These are phyloP conservation scores for Chaetomium cochliodes DNA, from an alignment of 495 filamentous ascomycete genomes.

Conservation along the genomic window DNA sequence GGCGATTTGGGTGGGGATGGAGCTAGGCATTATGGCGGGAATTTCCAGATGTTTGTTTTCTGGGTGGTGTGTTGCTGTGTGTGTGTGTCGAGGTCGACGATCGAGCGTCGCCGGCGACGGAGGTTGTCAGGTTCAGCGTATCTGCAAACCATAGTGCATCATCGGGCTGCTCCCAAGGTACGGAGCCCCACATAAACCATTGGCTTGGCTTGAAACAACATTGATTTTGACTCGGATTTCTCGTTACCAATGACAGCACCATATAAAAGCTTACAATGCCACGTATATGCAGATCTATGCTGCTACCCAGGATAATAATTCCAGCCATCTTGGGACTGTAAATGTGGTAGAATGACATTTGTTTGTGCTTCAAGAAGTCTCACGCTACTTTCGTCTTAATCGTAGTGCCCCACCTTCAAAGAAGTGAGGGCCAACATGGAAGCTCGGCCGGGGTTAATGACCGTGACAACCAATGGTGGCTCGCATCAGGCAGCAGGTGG, in stretches of 20 bases:
- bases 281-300: neutral
- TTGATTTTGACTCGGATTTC: neutral
- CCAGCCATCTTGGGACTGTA: neutral
- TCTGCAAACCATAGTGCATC: neutral
- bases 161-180: neutral
- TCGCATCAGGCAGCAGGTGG: conserved; percentile 18
- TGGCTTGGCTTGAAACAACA: neutral
- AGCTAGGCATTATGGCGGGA: conserved; percentile 36
- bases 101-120: neutral
- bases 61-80: neutral
- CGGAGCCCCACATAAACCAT: conserved; percentile 7
- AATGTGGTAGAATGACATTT: neutral
- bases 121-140: neutral
- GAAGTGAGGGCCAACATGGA: conserved; percentile 1
- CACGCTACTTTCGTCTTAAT: neutral
- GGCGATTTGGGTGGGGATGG: conserved; percentile 60
- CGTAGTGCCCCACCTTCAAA: conserved; percentile 1
- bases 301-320: neutral
- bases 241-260: neutral
- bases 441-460: conserved; percentile 2
- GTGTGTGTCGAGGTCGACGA: neutral
- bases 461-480: conserved; percentile 25
- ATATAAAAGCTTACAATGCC: neutral
- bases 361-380: neutral
- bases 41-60: neutral